Evolutionary conservation across 306 rosid genomes (phyloP), one percentile per base, ranked within the genome.

Genomic region (Trifolium subterraneum): DNA sequence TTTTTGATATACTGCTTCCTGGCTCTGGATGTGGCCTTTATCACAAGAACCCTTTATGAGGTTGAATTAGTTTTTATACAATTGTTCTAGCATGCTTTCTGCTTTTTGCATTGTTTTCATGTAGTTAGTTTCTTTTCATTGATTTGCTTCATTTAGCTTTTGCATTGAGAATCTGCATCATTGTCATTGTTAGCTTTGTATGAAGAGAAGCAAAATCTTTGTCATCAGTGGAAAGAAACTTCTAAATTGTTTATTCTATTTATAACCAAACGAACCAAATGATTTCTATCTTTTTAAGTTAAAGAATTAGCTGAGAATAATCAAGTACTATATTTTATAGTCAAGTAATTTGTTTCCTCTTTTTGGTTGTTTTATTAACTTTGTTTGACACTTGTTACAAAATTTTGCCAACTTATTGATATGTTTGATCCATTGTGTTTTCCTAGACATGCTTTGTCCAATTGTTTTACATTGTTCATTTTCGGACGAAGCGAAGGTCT

Each of bases 11-110:
- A 55, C 70, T 67, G 83, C 83, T 78, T 85, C 85, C 64, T 81
- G 61, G 86, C 74, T 71, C 73, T 35, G 14, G 81, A 78, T 79
- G 84, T 81, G 64, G 78, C 75, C 54, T 79, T 81, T 70, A 13
- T 33, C 72, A 55, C 77, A 82, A 74, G 80, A 78, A 67, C 76
- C 81, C 74, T 69, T 42, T 61, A 55, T 68, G 83, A 74, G 92
- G 84, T 88, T 80, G 68, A 82, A 71, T 29, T 29, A 68, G 73
- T 76, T 68, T 80, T 64, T 27, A 80, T 68, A 76, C 52, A 16
- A 36, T 62, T 54, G 25, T 31, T 82, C 50, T 78, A 47, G 81
- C 47, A 55, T 82, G 71, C 33, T 84, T 77, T 81, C 15, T 56
- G 35, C 50, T 71, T 71, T 77, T 47, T 73, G 4, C 6, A 41